Evolutionary conservation across 768 basidiomycete species (phyloP).

Genomic region (Phylloporus sp.): DNA sequence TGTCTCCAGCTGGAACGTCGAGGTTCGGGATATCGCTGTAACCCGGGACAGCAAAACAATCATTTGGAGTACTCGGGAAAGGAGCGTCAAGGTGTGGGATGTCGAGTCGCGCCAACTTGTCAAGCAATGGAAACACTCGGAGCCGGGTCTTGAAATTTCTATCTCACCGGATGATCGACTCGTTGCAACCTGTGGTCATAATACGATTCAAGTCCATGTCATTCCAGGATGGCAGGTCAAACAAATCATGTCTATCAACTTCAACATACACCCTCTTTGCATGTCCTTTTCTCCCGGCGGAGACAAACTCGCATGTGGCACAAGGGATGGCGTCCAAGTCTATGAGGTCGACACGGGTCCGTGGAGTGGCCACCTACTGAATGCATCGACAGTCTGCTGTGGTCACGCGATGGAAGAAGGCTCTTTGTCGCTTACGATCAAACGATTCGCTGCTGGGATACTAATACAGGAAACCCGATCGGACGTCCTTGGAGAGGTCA

Average conservation of each 20-base stretch:
- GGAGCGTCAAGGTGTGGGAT: constrained; percentile 5
- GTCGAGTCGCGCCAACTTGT: background rate
- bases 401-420: constrained; percentile 5
- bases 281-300: constrained; percentile 5
- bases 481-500: constrained; percentile 11
- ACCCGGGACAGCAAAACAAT: no score
- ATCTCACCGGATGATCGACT: constrained; percentile 2
- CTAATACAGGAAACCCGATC: background rate
- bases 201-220: background rate
- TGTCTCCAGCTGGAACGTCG: no score
- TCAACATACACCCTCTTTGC: background rate
- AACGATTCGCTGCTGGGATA: constrained; percentile 3
- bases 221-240: no score
- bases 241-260: no score
- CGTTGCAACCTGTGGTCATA: background rate
- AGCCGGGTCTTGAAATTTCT: background rate
- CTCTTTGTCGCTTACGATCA: constrained; percentile 4
- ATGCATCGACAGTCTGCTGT: background rate
- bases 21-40: no score
- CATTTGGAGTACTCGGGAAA: background rate
- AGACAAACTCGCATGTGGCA: constrained; percentile 1
- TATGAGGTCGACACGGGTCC: background rate
- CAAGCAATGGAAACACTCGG: background rate
- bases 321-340: background rate
- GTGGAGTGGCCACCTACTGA: background rate